Evolutionary conservation across 2,329 filamentous ascomycete species (phyloP), one percentile per base, ranked within the genome.

Genomic region (Chaetomiaceae sp.): DNA sequence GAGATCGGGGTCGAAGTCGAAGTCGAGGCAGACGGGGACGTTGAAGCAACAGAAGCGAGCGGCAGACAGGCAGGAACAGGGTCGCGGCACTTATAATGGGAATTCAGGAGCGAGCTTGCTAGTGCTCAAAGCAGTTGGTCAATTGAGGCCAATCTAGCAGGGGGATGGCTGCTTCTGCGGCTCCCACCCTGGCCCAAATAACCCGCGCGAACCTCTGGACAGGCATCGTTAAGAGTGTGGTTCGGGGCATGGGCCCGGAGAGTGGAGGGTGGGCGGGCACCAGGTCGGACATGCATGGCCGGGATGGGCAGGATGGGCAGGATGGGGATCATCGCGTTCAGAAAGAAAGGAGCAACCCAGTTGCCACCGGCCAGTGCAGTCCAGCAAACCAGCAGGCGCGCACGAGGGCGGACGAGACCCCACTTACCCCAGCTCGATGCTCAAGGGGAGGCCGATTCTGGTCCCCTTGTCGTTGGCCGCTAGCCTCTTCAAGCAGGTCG

Each of bases 401-500:
- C 48, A 51, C 43, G 48, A 41, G 48, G 30, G 19, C 35, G 30
- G 25, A 39, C 25, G 6, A 33, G 12, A 31, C 14, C 23, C 31
- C 31, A 44, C 33, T 39, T 51, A 25, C 50, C 38, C 42, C 46
- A 45, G 37, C 25, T 37, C n/a, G n/a, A n/a, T n/a, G n/a, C n/a
- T n/a, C n/a, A 25, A 35, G 49, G 39, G 3, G 16, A 21, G 21
- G 17, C 23, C 40, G 27, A 39, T 38, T 33, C 37, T n/a, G 45
- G 33, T 13, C 25, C 40, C 19, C 45, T 9, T 27, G 17, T 23
- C 35, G 27, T 2, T 21, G 16, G 16, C 48, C 17, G 19, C 55
- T 56, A 53, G 45, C 51, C 46, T 33, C 6, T 50, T 55, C 16
- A 13, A 54, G 52, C 16, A 56, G 39, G 43, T 56, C 37, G 49